These are phyloP conservation scores for Colletotrichum cordylinicola DNA, from an alignment of 2,329 filamentous ascomycete genomes.

Conservation along the genomic window DNA sequence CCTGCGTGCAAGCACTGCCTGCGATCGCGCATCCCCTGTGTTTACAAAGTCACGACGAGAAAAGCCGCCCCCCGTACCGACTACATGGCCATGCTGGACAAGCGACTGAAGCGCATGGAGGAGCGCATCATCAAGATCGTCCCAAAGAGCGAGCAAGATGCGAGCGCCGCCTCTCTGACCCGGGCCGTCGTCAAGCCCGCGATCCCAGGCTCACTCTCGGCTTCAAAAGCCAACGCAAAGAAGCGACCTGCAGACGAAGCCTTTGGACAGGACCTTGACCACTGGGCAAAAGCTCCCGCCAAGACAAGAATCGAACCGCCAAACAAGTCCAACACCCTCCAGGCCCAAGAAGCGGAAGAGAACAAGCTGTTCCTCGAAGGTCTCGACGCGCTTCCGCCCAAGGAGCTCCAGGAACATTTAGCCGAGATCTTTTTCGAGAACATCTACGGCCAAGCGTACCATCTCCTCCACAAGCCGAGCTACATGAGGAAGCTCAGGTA, in stretches of 20 bases:
- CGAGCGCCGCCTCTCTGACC: slow-evolving; percentile 67
- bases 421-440: slow-evolving; percentile 96
- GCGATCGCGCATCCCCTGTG: slow-evolving; percentile 89
- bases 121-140: slow-evolving; percentile 96
- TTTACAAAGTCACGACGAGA: slow-evolving; percentile 95
- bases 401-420: slow-evolving; percentile 91
- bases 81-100: slow-evolving; percentile 99
- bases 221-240: slow-evolving; percentile 65
- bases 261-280: slow-evolving; percentile 80
- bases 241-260: slow-evolving; percentile 89
- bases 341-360: slow-evolving; percentile 73
- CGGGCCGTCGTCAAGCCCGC: slow-evolving; percentile 86
- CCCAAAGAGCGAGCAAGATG: slow-evolving; percentile 81
- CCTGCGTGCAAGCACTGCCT: slow-evolving; percentile 97
- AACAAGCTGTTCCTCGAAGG: slow-evolving; percentile 82
- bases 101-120: slow-evolving; percentile 95
- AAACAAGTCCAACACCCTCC: slow-evolving; percentile 57
- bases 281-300: slow-evolving; percentile 73
- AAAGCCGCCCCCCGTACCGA: slow-evolving; percentile 95
- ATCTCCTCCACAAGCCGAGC: slow-evolving; percentile 93
- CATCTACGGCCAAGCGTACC: slow-evolving; percentile 94
- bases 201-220: slow-evolving; percentile 59
- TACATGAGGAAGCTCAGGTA: slow-evolving; percentile 88
- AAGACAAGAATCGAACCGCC: slow-evolving; percentile 54
- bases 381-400: slow-evolving; percentile 78